Percentiles rank a stretch among this genome's conserved stretches.
Evolutionary conservation across 108 stramenopile genomes (phyloP).

Genomic region (Poteriospumella lacustris): DNA sequence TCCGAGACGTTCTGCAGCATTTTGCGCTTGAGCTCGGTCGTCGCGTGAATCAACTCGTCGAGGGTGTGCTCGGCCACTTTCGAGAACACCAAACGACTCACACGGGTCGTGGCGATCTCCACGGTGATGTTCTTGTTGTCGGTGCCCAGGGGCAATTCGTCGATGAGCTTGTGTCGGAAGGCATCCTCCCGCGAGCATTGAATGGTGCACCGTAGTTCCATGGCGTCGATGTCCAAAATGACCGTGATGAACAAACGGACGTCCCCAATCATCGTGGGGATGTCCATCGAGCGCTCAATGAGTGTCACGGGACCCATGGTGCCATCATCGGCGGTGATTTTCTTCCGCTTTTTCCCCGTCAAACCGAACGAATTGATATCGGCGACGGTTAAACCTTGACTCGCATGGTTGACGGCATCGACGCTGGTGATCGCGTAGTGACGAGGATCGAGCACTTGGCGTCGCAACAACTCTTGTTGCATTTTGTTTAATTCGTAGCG

Average conservation of each 20-base stretch:
- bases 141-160: too few relatives aligned
- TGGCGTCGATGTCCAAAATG: too few relatives aligned
- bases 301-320: not conserved
- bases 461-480: slow-evolving; percentile 14
- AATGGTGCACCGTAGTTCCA: too few relatives aligned
- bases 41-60: not conserved
- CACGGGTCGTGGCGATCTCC: too few relatives aligned
- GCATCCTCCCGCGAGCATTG: too few relatives aligned
- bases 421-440: not conserved
- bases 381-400: not conserved
- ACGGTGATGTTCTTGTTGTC: too few relatives aligned
- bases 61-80: not conserved
- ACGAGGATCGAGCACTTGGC: slow-evolving; percentile 12
- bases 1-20: not conserved
- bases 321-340: not conserved
- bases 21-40: not conserved
- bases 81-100: not conserved
- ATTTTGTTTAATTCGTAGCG: slow-evolving; percentile 15
- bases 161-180: too few relatives aligned
- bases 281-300: too few relatives aligned
- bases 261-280: too few relatives aligned
- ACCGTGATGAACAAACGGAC: too few relatives aligned
- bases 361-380: not conserved
- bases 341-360: not conserved
- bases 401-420: not conserved